Evolutionary conservation across 495 filamentous ascomycete species (phyloP), one percentile per base, ranked within the genome.

Genomic region (Letharia lupina): DNA sequence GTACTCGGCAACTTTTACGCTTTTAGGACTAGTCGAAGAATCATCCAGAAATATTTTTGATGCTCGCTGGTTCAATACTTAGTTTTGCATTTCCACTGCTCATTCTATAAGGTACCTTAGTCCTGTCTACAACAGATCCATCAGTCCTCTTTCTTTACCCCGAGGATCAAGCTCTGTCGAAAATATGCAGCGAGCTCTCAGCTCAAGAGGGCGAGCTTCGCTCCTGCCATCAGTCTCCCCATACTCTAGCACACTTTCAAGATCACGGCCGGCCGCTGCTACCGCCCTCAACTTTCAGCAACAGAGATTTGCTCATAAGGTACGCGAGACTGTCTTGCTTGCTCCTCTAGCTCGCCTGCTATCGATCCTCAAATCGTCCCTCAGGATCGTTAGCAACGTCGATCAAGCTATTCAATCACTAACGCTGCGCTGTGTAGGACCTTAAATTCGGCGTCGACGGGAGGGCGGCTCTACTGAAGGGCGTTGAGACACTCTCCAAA

Each of bases 361-460:
- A 23, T 18, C 37, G 23, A 41, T 40, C 4, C 3, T 28, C 35
- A 6, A 37, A 5, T 7, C 28, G 9, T 35, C 6, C 16, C 52
- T 1, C 0, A 35, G 15, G 4, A 31, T 56, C 4, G 16, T 1
- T 56, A 16, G 52, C 10, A 31, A 23, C 10, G 52, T 56, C 15
- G 12, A 35, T n/a, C 15, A 28, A 16, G 52, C 52, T 56, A 8
- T 12, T 31, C 28, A 56, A 20, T 18, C 6, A 35, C 52, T 56
- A 56, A 56, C 12, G 16, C 47, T 62, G 47, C 33, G 31, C 31
- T 56, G 28, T 48, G 23, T 60, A 97, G 93, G 94, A 98, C 75
- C 84, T 98, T 73, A 97, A 96, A 82, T 98, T 98, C 73, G 95
- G 94, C 72, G 94, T 97, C 68, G 95, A 98, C 73, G 94, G 83